These are phyloP conservation scores for Kwoniella botswanensis DNA, from an alignment of 768 basidiomycete genomes.

Conservation along the genomic window DNA sequence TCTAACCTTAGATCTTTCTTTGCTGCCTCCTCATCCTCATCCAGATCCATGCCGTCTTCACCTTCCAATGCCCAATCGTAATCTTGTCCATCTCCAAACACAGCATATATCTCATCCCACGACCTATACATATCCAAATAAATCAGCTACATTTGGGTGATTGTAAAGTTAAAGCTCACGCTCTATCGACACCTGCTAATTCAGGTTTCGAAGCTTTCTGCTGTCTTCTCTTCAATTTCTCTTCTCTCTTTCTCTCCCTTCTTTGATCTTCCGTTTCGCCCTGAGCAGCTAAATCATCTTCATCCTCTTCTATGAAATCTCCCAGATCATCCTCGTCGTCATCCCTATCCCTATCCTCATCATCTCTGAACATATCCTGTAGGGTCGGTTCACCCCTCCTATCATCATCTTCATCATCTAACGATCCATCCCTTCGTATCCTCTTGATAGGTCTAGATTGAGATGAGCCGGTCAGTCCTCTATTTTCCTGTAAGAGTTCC, in stretches of 20 bases:
- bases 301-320: conserved; percentile 69
- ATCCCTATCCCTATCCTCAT: conserved; percentile 65
- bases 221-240: conserved; percentile 65
- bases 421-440: conserved; percentile 75
- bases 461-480: conserved; percentile 70
- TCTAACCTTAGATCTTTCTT: conserved; percentile 73
- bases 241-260: conserved; percentile 66
- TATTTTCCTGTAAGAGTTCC: conserved; percentile 82
- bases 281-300: conserved; percentile 70
- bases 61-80: conserved; percentile 87
- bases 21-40: conserved; percentile 72
- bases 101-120: conserved; percentile 93
- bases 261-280: conserved; percentile 76
- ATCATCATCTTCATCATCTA: conserved; percentile 63
- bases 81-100: conserved; percentile 95
- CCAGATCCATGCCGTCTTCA: conserved; percentile 70
- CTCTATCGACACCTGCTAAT: conserved; percentile 80
- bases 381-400: conserved; percentile 63
- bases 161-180: conserved; percentile 63
- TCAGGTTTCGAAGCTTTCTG: conserved; percentile 68
- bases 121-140: conserved; percentile 64
- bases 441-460: conserved; percentile 69
- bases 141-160: neutral
- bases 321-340: conserved; percentile 70
- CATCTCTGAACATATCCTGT: conserved; percentile 80